phyloP scores from a whole-genome alignment of 1,284 basidiomycete species.

The Tausonia pullulans region DNA sequence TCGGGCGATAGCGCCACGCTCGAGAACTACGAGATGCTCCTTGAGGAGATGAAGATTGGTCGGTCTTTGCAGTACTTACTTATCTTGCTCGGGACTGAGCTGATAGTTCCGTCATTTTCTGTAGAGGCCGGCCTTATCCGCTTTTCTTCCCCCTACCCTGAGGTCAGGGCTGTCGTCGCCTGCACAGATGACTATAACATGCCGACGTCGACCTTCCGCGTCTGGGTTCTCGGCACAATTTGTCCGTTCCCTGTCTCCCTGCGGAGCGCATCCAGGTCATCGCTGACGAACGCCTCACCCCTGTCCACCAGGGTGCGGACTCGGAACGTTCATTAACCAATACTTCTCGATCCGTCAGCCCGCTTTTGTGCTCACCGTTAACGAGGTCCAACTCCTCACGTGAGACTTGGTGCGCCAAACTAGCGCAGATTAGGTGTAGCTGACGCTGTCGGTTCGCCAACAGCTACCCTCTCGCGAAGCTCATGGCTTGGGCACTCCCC shows the following conservation, averaged over 20 bases:
- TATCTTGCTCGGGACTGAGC: neutral
- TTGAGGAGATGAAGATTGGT: slow-evolving; percentile 14
- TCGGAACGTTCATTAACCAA: slow-evolving; percentile 52
- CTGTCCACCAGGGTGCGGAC: slow-evolving; percentile 14
- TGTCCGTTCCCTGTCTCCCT: neutral
- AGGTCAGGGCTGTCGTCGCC: slow-evolving; percentile 74
- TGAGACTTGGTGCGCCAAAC: too few relatives aligned
- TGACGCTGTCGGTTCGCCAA: too few relatives aligned
- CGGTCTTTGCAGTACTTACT: neutral
- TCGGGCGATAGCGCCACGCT: slow-evolving; percentile 8
- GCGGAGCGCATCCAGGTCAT: slow-evolving; percentile 34
- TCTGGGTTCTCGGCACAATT: slow-evolving; percentile 39
- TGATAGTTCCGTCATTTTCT: neutral
- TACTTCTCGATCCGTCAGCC: slow-evolving; percentile 48
- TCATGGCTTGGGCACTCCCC: slow-evolving; percentile 54
- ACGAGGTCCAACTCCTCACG: slow-evolving; percentile 38
- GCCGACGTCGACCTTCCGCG: slow-evolving; percentile 72
- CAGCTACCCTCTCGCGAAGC: slow-evolving; percentile 53
- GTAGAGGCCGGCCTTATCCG: slow-evolving; percentile 26
- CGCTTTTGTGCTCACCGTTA: slow-evolving; percentile 25
- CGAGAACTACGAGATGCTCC: slow-evolving; percentile 9
- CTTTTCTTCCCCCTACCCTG: slow-evolving; percentile 62
- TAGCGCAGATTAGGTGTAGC: too few relatives aligned
- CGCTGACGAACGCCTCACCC: slow-evolving; percentile 35
- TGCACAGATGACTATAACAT: slow-evolving; percentile 66